Evolutionary conservation across 345 rosid genomes (phyloP).

Genomic region (Melaleuca alternifolia): DNA sequence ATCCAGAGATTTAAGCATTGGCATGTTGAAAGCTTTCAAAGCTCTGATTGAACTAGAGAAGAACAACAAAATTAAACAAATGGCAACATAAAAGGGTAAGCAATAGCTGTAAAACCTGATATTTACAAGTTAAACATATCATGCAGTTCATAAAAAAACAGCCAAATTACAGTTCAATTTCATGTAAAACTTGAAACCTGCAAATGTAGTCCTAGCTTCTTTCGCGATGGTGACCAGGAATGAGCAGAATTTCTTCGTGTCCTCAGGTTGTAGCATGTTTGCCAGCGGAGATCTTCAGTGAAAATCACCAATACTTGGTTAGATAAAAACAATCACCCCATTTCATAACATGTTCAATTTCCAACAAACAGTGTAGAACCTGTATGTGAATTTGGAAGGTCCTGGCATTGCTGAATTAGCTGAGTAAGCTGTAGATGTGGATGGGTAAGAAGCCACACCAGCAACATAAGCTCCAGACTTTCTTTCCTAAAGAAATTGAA

Average conservation of each 20-base stretch:
- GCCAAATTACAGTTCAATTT: neutral
- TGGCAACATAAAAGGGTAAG: neutral
- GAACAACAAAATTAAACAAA: neutral
- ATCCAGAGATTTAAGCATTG: neutral
- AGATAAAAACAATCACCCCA: neutral
- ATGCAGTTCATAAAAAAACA: neutral
- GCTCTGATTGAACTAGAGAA: neutral
- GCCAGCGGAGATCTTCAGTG: conserved; percentile 50
- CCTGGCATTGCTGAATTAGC: conserved; percentile 19
- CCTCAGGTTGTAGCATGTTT: conserved; percentile 35
- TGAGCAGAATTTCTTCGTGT: conserved; percentile 52
- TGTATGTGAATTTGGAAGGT: conserved; percentile 24
- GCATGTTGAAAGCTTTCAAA: neutral
- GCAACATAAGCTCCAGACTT: conserved; percentile 13
- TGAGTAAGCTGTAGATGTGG: conserved; percentile 16
- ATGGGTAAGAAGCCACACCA: conserved; percentile 5
- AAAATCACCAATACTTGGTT: neutral
- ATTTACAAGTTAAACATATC: neutral
- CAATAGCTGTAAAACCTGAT: neutral
- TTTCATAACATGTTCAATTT: neutral
- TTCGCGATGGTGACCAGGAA: conserved; percentile 37
- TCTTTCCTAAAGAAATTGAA: neutral
- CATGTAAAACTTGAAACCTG: conserved; percentile 28
- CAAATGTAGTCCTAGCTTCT: conserved; percentile 25
- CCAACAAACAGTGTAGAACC: conserved; percentile 14